Evolutionary conservation across 2,329 filamentous ascomycete genomes (phyloP).

Genomic region (Alternaria ethzedia): DNA sequence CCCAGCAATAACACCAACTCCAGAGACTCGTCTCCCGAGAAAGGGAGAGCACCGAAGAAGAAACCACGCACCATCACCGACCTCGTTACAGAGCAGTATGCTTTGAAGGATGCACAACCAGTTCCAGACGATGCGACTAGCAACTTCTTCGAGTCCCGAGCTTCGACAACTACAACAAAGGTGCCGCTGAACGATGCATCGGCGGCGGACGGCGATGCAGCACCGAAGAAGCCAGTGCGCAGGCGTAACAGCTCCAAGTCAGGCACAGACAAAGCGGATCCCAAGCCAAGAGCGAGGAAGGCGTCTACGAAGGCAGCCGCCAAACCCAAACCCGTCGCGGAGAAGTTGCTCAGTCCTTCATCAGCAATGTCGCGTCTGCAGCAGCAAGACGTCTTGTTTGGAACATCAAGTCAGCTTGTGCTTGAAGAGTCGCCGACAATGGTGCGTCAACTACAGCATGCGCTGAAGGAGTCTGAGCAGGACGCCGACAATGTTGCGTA

Average conservation of each 20-base stretch:
- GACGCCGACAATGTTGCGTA: conserved; percentile 12
- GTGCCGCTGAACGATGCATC: conserved; percentile 36
- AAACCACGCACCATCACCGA: conserved; percentile 50
- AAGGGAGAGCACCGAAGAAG: conserved; percentile 46
- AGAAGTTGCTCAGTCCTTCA: conserved; percentile 48
- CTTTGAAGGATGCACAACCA: conserved; percentile 8
- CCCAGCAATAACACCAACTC: conserved; percentile 28
- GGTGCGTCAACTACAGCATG: conserved; percentile 44
- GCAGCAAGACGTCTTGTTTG: conserved; percentile 48
- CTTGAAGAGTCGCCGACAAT: conserved; percentile 47
- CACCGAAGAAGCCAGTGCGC: conserved; percentile 22
- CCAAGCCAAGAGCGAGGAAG: conserved; percentile 32
- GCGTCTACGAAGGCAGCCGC: conserved; percentile 31
- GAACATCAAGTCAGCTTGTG: conserved; percentile 50
- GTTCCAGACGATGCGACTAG: conserved; percentile 16
- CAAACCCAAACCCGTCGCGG: conserved; percentile 35
- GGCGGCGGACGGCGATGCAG: conserved; percentile 6
- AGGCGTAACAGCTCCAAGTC: conserved; percentile 32
- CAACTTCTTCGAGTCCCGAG: conserved; percentile 34
- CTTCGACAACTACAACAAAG: conserved; percentile 25
- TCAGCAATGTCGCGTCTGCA: conserved; percentile 36
- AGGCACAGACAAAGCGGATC: conserved; percentile 14
- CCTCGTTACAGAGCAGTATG: conserved; percentile 46
- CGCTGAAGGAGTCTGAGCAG: conserved; percentile 43
- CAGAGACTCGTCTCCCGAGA: conserved; percentile 35